Evolutionary conservation across 306 rosid species (phyloP).

Genomic region (Rosa lucieae): DNA sequence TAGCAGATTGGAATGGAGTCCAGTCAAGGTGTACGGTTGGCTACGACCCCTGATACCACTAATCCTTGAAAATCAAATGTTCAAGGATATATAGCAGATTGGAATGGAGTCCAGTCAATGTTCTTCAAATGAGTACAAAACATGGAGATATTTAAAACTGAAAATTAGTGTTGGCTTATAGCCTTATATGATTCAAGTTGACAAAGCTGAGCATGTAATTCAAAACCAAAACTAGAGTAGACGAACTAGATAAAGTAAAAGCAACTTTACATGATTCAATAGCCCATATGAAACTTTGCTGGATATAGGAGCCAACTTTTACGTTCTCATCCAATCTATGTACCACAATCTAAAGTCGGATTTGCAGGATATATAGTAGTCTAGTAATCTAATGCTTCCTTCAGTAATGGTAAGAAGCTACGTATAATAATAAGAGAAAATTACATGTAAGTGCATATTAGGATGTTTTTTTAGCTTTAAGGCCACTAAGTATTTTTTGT

Average conservation of each 20-base stretch:
- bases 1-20: conserved; percentile 65
- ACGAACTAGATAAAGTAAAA: too few species aligned
- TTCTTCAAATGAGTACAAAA: too few species aligned
- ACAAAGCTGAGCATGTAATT: too few species aligned
- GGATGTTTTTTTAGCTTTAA: too few species aligned
- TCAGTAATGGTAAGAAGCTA: not conserved
- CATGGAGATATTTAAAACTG: too few species aligned
- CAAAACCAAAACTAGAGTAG: too few species aligned
- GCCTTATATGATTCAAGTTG: too few species aligned
- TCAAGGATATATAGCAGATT: conserved; percentile 32
- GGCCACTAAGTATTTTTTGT: too few species aligned
- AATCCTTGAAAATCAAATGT: conserved; percentile 42
- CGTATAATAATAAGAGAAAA: not conserved
- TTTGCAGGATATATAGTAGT: not conserved
- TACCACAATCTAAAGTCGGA: not conserved
- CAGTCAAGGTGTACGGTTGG: conserved; percentile 50
- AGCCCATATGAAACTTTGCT: not conserved
- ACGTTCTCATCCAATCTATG: not conserved
- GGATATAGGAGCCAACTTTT: not conserved
- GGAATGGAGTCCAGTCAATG: conserved; percentile 54
- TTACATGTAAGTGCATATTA: too few species aligned
- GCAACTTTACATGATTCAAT: too few species aligned
- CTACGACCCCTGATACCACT: conserved; percentile 70
- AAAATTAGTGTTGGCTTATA: too few species aligned
- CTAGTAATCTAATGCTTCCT: too few species aligned